phyloP scores from a whole-genome alignment of 768 basidiomycete species.

The Scleroderma citrinum region DNA sequence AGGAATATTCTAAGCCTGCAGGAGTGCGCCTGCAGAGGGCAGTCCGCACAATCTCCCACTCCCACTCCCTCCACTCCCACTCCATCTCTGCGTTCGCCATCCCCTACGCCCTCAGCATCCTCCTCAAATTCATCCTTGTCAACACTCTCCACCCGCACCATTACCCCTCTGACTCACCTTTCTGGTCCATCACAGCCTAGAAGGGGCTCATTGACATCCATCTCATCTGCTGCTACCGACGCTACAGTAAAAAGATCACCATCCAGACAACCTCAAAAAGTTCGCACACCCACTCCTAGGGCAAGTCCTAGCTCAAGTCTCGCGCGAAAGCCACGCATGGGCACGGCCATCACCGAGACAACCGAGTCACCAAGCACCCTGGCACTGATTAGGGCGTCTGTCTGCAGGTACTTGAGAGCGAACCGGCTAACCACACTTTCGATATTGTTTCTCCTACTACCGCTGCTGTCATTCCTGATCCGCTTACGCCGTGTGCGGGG shows the following conservation, averaged over 20 bases:
- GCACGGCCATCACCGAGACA: constrained; percentile 7
- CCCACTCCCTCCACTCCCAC: constrained; percentile 5
- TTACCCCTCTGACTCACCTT: constrained; percentile 40
- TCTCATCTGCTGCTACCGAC: constrained; percentile 20
- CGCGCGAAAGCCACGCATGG: constrained; percentile 7
- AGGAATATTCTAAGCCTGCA: constrained; percentile 32
- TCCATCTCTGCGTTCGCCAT: constrained; percentile 29
- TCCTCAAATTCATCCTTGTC: constrained; percentile 63
- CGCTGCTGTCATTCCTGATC: constrained; percentile 42
- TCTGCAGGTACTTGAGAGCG: constrained; percentile 43
- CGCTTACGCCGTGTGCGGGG: constrained; percentile 41
- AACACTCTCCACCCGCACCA: constrained; percentile 67
- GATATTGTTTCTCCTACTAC: constrained; percentile 36
- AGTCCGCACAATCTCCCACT: constrained; percentile 7
- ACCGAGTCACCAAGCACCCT: constrained; percentile 22
- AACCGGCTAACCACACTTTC: constrained; percentile 44
- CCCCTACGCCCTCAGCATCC: constrained; percentile 50
- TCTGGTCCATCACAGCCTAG: constrained; percentile 9
- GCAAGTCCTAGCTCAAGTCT: constrained; percentile 11
- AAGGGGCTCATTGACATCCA: constrained; percentile 13
- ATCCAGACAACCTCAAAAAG: constrained; percentile 5
- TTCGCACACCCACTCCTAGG: constrained; percentile 6
- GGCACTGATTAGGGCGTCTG: constrained; percentile 41
- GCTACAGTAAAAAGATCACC: constrained; percentile 20
- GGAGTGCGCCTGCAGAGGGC: constrained; percentile 30